phyloP scores from a whole-genome alignment of 2,329 filamentous ascomycete genomes.

The Calonectria multiphialidica region DNA sequence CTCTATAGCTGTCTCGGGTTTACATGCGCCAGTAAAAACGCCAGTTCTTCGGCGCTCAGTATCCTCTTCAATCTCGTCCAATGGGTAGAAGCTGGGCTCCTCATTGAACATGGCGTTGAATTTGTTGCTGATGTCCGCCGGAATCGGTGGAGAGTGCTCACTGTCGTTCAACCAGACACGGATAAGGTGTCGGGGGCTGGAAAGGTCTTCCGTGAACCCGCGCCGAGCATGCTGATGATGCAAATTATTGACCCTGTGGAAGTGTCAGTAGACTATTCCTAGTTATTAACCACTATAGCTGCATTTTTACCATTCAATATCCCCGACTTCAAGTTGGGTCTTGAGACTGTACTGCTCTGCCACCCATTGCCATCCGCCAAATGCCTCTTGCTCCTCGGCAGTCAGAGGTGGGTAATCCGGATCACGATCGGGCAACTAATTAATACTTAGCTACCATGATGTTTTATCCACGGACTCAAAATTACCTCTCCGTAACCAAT shows the following conservation, averaged over 20 bases:
- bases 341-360: conserved; percentile 7
- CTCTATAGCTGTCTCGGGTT: neutral
- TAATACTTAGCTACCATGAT: neutral
- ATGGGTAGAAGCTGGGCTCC: neutral
- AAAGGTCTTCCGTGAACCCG: neutral
- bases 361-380: conserved; percentile 14
- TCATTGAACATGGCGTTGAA: conserved; percentile 6
- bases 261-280: neutral
- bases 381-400: neutral
- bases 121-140: neutral
- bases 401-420: neutral
- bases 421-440: neutral
- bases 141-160: neutral
- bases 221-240: conserved; percentile 8
- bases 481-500: conserved; percentile 14
- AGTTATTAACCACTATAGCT: no score
- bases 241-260: neutral
- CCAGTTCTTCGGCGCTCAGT: neutral
- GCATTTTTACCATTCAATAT: conserved; percentile 1
- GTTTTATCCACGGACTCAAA: neutral
- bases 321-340: neutral
- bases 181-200: neutral
- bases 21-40: conserved; percentile 2
- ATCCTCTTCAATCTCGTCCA: conserved; percentile 2
- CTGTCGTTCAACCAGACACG: conserved; percentile 2